A percentile compares a stretch with the other conserved stretches of the same genome.
Evolutionary conservation across 305 asterid genomes (phyloP).

Genomic region (Solanum aculeatissimum): DNA sequence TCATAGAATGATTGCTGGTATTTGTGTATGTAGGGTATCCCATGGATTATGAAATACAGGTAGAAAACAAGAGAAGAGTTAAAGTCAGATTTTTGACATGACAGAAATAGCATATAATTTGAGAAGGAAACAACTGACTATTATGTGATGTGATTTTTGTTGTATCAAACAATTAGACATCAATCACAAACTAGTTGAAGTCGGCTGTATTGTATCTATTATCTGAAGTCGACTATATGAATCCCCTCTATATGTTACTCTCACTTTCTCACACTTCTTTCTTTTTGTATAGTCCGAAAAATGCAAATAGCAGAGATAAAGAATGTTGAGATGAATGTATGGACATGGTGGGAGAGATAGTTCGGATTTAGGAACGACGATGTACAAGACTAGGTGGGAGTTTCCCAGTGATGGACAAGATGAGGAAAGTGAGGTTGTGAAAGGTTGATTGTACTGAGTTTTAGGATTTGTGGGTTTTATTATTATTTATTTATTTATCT

Average conservation of each 20-base stretch:
- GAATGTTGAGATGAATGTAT: neutral
- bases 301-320: neutral
- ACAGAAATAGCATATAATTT: neutral
- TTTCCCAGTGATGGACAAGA: neutral
- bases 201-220: neutral
- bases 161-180: neutral
- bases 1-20: neutral
- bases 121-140: neutral
- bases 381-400: neutral
- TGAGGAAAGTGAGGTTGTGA: neutral
- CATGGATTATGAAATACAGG: neutral
- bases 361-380: neutral
- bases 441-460: neutral
- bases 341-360: neutral
- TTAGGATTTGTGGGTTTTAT: too few relatives aligned
- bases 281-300: neutral
- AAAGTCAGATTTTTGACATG: neutral
- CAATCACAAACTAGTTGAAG: neutral
- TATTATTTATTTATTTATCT: too few relatives aligned
- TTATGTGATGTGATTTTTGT: neutral
- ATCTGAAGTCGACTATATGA: neutral
- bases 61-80: neutral
- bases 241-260: neutral
- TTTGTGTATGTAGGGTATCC: neutral
- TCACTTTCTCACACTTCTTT: neutral